Evolutionary conservation across 1,139 yeast species (phyloP), one percentile per base, ranked within the genome.

Genomic region (Geotrichum restrictum): DNA sequence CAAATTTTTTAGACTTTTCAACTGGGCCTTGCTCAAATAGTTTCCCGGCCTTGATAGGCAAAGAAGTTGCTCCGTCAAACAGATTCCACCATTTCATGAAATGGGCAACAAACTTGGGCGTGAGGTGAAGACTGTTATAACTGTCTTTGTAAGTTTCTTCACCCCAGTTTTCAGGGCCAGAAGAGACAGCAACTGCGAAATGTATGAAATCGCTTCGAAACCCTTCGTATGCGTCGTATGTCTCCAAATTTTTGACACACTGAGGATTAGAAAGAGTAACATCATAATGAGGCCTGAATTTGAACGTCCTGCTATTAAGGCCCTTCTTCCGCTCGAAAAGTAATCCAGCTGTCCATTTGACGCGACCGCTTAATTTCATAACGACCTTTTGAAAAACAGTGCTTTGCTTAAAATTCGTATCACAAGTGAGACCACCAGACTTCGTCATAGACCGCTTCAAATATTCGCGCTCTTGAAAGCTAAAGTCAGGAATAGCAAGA

Each of bases 51-150:
- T 88, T 77, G 3, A 88, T 77, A 0, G 98, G 96, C 38, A 88
- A 71, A 3, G 95, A 83, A 31, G 84, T 72, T 32, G 79, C 78
- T 45, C 87, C 81, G 24, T 84, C 81, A 63, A 93, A 81, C 50
- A 84, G 76, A 48, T 75, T 70, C 96, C 97, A 91, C 98, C 98
- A 93, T 40, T 72, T 69, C 62, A 79, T 81, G 71, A 91, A 91
- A 60, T 85, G 85, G 11, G 71, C 69, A 57, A 88, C 73, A 0
- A 85, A 76, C 39, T 75, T 69, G 0, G 97, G 96, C 0, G 95
- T 77, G 42, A 91, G 70, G 65, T 89, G 94, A 16, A 84, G 79
- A 1, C 89, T 77, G 68, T 89, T 91, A 61, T 79, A 81, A 1
- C 85, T 71, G 64, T 73, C 36, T 63, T 67, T 53, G 27, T 49